These are phyloP conservation scores for Oryza australiensis DNA, from an alignment of 176 grass and related monocot genomes.

Conservation along the genomic window DNA sequence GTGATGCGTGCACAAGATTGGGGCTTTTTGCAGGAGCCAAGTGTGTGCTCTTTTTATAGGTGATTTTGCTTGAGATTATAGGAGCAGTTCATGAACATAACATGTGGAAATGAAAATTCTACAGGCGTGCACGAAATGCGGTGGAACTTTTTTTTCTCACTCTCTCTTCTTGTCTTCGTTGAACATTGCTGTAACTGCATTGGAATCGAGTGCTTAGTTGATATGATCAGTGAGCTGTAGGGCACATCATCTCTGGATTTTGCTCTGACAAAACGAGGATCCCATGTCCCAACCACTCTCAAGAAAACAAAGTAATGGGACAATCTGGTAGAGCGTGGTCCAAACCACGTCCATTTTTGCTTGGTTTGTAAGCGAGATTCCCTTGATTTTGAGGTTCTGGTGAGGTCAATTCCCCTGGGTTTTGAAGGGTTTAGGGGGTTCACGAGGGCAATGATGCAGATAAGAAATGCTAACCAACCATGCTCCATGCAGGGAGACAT, in stretches of 20 bases:
- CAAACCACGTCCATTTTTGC: not conserved
- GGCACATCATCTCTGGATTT: not conserved
- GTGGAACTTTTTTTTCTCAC: not conserved
- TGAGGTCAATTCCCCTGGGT: not conserved
- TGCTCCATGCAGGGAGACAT: not conserved
- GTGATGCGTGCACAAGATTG: not conserved
- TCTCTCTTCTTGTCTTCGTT: not conserved
- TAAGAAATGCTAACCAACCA: constrained; percentile 14
- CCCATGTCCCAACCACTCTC: not conserved
- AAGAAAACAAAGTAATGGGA: not conserved
- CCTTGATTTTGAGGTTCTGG: not conserved
- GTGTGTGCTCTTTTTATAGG: not conserved
- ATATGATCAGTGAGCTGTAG: not conserved
- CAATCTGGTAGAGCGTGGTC: not conserved
- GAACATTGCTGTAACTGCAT: not conserved
- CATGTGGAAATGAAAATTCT: not conserved
- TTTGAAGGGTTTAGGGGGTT: not conserved
- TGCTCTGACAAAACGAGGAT: not conserved
- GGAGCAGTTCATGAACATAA: not conserved
- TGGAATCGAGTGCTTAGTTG: not conserved
- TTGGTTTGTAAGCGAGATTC: not conserved
- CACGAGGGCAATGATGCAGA: not conserved
- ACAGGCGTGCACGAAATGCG: not conserved
- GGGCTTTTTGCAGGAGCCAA: not conserved
- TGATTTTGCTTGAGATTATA: not conserved